Evolutionary conservation across 164 flowering plant species (phyloP).

Genomic region (Akebia trifoliata): DNA sequence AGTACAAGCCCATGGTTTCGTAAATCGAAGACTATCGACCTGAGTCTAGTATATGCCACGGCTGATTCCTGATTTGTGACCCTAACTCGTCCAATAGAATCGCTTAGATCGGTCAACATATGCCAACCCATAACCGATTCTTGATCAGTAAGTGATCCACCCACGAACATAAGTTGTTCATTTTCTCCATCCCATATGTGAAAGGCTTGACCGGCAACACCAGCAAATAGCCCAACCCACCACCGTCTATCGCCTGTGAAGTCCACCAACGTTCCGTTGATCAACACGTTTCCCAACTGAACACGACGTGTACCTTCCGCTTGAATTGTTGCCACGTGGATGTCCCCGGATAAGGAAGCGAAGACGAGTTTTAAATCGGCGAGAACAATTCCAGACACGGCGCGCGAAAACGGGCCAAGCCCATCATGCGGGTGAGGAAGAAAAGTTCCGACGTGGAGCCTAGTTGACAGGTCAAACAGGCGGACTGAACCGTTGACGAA

Average conservation of each 20-base stretch:
- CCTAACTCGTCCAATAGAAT: conserved; percentile 61
- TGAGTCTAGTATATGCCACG: conserved; percentile 54
- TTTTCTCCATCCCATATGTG: conserved; percentile 61
- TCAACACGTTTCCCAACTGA: conserved; percentile 44
- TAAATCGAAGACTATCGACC: conserved; percentile 43
- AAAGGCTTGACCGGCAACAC: conserved; percentile 66
- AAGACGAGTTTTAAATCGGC: conserved; percentile 36
- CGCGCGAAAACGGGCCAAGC: conserved; percentile 60
- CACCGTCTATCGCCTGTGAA: conserved; percentile 56
- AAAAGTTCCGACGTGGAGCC: conserved; percentile 39
- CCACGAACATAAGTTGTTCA: conserved; percentile 53
- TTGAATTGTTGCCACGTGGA: conserved; percentile 41
- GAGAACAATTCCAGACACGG: conserved; percentile 69
- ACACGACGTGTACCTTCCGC: conserved; percentile 31
- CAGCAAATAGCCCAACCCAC: conserved; percentile 92
- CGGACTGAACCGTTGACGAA: conserved; percentile 75
- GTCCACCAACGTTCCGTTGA: conserved; percentile 62
- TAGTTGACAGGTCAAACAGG: conserved; percentile 48
- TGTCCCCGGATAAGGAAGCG: conserved; percentile 72
- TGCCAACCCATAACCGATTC: conserved; percentile 82
- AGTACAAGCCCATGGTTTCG: too few relatives aligned
- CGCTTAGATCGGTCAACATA: conserved; percentile 44
- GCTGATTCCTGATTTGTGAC: conserved; percentile 36
- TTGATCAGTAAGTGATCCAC: conserved; percentile 72
- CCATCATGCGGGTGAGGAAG: conserved; percentile 46